Evolutionary conservation across 2,329 filamentous ascomycete species (phyloP).

Genomic region (Thelonectria olida): DNA sequence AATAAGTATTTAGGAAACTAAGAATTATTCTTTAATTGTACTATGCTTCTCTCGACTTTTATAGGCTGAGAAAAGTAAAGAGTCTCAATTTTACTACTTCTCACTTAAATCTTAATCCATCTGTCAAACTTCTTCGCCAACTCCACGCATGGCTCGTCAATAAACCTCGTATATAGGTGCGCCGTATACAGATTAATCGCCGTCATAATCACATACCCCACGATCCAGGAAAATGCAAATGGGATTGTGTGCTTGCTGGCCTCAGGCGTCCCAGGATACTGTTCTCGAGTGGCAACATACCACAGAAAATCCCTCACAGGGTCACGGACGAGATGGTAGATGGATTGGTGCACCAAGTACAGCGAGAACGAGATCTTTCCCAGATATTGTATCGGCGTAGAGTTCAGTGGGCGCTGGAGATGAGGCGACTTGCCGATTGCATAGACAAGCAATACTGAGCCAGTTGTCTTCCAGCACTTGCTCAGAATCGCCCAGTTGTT

Average conservation of each 20-base stretch:
- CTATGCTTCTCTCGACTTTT: too few relatives aligned
- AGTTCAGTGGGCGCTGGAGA: conserved; percentile 19
- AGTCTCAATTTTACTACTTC: too few relatives aligned
- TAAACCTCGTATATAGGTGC: conserved; percentile 15
- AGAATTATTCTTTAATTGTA: too few relatives aligned
- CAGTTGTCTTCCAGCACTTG: conserved; percentile 23
- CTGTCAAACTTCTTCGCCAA: conserved; percentile 18
- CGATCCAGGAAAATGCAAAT: conserved; percentile 20
- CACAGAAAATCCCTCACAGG: conserved; percentile 13
- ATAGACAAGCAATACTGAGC: conserved; percentile 18
- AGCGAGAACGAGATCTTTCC: conserved; percentile 22
- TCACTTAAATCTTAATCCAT: too few relatives aligned
- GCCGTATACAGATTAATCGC: conserved; percentile 19
- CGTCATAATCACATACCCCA: conserved; percentile 8
- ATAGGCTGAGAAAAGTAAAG: too few relatives aligned
- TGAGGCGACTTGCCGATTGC: conserved; percentile 16
- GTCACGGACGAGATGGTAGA: conserved; percentile 20
- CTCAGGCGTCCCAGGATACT: conserved; percentile 11
- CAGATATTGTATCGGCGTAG: conserved; percentile 15
- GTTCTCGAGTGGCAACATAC: conserved; percentile 10
- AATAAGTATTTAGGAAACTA: too few relatives aligned
- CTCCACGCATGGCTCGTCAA: conserved; percentile 17
- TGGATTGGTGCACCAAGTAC: conserved; percentile 21
- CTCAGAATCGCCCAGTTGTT: conserved; percentile 17
- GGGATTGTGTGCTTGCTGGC: conserved; percentile 5